Percentiles rank a stretch among this genome's conserved stretches.
phyloP scores from a whole-genome alignment of 73 alveolate species.

The Paramecium primaurelia region DNA sequence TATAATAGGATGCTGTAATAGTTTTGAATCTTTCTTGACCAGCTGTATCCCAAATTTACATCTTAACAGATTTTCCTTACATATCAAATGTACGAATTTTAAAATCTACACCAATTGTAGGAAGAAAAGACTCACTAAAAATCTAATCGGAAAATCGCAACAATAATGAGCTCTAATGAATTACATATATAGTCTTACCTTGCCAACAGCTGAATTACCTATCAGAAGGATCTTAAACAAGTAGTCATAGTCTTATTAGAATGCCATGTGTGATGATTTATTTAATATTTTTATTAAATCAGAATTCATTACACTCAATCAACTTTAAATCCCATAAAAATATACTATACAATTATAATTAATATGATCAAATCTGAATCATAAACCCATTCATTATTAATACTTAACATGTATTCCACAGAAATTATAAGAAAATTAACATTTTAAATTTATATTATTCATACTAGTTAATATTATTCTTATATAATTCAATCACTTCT shows the following conservation, averaged over 20 bases:
- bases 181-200: background rate
- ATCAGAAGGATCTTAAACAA: conserved; percentile 65
- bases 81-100: conserved; percentile 65
- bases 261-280: conserved; percentile 41
- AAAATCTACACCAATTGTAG: conserved; percentile 80
- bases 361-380: background rate
- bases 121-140: conserved; percentile 68
- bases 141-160: conserved; percentile 69
- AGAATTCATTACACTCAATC: conserved; percentile 6
- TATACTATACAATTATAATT: background rate
- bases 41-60: conserved; percentile 70
- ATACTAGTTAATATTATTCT: background rate
- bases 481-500: background rate
- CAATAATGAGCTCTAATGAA: conserved; percentile 55
- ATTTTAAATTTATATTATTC: background rate
- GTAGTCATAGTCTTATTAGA: conserved; percentile 70
- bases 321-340: background rate
- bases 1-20: conserved; percentile 78
- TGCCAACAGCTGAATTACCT: conserved; percentile 75
- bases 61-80: conserved; percentile 60
- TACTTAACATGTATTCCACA: background rate
- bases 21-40: conserved; percentile 79
- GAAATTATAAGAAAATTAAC: conserved; percentile 7
- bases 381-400: background rate
- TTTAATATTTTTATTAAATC: background rate